Base-by-base conservation (phyloP, 768 basidiomycete species). In the Hebeloma cylindrosporum region DNA sequence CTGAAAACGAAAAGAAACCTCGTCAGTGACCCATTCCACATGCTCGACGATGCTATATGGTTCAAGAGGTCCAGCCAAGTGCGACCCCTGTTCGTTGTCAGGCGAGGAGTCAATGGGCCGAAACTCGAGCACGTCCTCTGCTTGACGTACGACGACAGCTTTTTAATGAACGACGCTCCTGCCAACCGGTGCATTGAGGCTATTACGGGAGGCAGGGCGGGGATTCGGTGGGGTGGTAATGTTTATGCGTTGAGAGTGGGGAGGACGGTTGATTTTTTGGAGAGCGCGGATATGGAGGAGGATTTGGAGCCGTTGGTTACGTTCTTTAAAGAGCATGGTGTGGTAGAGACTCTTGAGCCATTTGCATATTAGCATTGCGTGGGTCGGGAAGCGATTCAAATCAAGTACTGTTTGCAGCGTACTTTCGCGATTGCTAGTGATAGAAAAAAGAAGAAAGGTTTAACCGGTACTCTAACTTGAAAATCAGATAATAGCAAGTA, bases 111-210 rank as follows among this genome's bases (percentile, higher is more conserved):
- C 43, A 35, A 45, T 11, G 43, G 43, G 25, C 27, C 43, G 16
- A 21, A 4, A 13, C 23, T 45, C 10, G 35, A 20, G 18, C 43
- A n/a, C 7, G 7, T 7, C 4, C 34, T 45, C 14, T 38, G 35
- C 16, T 30, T 45, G 5, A 11, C 20, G 4, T 45, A 36, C 34
- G 43, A 45, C 35, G 43, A 45, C 25, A 37, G 38, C 27, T 45
- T 38, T 14, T 7, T 13, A 1, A 45, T 45, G 26, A 45, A 45
- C 25, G 17, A 26, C 1, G 11, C 30, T 11, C 35, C 43, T 21
- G 8, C 30, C 18, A 45, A 45, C 18, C 34, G 35, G 0, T 37
- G 43, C 43, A 30, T 45, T 7, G 43, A 29, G 25, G 16, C n/a
- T 11, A 20, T 30, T 17, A 45, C 43, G 10, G 18, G 16, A 11